Percentiles rank a stretch among this genome's conserved stretches.
Conservation (phyloP, 331 rosid genomes). For the Spiraea crenata region DNA sequence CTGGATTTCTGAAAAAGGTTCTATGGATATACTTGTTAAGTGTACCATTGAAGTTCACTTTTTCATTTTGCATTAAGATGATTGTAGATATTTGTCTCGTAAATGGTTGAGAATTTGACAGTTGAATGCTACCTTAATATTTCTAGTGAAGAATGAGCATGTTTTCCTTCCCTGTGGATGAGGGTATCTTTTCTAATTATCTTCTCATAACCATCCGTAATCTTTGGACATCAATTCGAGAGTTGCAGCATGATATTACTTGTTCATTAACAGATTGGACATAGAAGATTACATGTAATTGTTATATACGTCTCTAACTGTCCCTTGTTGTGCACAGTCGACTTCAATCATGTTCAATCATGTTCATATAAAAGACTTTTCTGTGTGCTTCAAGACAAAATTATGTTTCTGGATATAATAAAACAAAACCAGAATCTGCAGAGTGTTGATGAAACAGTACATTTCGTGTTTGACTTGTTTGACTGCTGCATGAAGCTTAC, state of each 20-base stretch:
- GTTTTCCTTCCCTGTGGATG: background rate
- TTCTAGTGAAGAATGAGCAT: background rate
- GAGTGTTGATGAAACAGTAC: background rate
- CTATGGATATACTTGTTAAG: slow-evolving; percentile 21
- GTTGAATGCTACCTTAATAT: background rate
- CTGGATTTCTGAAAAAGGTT: slow-evolving; percentile 96
- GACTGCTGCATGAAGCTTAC: background rate
- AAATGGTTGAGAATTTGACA: background rate
- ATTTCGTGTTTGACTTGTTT: background rate
- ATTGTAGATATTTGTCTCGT: background rate
- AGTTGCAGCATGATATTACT: background rate
- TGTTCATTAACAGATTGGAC: background rate
- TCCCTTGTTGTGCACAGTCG: slow-evolving; percentile 3
- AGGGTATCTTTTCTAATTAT: background rate
- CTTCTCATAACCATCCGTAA: background rate
- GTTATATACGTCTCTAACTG: background rate
- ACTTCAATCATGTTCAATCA: background rate
- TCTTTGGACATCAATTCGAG: background rate
- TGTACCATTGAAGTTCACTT: background rate
- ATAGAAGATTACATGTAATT: background rate
- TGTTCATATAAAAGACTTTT: background rate
- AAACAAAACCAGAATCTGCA: background rate
- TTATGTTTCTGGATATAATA: background rate
- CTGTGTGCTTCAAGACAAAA: background rate
- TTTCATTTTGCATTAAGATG: background rate